These are phyloP conservation scores for Eucommia ulmoides DNA, from an alignment of 257 asterid species.

Conservation along the genomic window DNA sequence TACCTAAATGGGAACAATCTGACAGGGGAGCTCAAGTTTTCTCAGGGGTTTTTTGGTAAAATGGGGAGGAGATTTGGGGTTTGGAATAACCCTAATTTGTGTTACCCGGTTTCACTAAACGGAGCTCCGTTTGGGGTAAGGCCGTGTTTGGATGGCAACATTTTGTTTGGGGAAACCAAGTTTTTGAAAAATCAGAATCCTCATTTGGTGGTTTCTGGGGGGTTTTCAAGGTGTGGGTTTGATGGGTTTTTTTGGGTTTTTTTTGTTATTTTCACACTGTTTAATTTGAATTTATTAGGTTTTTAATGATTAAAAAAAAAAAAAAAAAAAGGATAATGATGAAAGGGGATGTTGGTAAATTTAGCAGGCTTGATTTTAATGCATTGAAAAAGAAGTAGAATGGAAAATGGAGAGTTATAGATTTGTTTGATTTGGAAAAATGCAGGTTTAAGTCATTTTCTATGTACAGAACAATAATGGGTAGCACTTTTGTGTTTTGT, in stretches of 20 bases:
- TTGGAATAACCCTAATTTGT: constrained; percentile 75
- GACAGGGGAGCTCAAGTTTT: constrained; percentile 67
- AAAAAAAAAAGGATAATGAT: too few relatives aligned
- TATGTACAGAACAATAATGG: too few relatives aligned
- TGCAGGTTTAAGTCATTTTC: too few relatives aligned
- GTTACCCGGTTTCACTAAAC: constrained; percentile 28
- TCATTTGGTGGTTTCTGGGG: constrained; percentile 19
- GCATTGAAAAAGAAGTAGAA: too few relatives aligned
- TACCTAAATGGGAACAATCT: constrained; percentile 76
- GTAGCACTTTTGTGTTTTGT: too few relatives aligned
- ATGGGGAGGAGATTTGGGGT: constrained; percentile 84
- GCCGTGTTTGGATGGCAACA: constrained; percentile 31
- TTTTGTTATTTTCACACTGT: too few relatives aligned
- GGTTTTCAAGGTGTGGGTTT: constrained; percentile 12
- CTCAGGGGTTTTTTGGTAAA: constrained; percentile 44
- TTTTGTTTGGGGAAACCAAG: constrained; percentile 15
- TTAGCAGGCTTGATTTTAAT: too few relatives aligned
- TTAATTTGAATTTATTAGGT: too few relatives aligned
- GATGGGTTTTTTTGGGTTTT: constrained; percentile 14
- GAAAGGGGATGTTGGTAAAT: too few relatives aligned
- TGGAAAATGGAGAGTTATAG: too few relatives aligned
- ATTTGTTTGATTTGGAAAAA: too few relatives aligned
- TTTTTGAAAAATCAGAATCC: constrained; percentile 12
- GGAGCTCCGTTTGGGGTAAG: constrained; percentile 61
- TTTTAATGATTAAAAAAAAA: too few relatives aligned